phyloP scores from a whole-genome alignment of 768 basidiomycete genomes.

The Russula emetica region DNA sequence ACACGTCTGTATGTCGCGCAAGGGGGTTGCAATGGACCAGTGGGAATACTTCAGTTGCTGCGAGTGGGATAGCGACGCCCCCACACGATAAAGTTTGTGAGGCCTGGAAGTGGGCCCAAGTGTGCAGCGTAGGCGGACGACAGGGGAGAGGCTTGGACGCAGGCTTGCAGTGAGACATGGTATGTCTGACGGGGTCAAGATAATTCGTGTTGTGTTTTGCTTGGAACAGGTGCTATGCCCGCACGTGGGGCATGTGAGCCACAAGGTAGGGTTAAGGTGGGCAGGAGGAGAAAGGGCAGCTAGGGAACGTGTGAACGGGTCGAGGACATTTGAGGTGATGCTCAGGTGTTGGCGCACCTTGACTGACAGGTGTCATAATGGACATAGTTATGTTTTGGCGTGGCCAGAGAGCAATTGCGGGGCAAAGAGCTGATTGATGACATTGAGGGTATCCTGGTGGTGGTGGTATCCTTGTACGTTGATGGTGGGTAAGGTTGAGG shows the following conservation, averaged over 20 bases:
- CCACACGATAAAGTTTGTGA: not conserved
- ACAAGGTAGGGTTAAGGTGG: not conserved
- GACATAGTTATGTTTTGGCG: not conserved
- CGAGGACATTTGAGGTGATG: not conserved
- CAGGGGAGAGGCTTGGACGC: not conserved
- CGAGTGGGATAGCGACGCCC: not conserved
- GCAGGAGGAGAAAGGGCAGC: conserved; percentile 2
- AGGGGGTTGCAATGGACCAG: not conserved
- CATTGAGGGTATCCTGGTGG: conserved; percentile 19
- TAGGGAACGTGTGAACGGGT: not conserved
- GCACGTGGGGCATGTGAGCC: not conserved
- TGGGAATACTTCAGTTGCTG: not conserved
- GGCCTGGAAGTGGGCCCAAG: not conserved
- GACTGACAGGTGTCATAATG: not conserved
- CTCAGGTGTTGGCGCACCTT: not conserved
- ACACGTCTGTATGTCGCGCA: not conserved
- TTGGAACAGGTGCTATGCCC: not conserved
- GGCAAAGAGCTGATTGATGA: not conserved
- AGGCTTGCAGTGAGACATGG: not conserved
- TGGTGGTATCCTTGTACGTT: not conserved
- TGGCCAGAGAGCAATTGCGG: not conserved
- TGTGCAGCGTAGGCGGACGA: not conserved
- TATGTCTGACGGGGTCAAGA: not conserved
- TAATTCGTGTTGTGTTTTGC: not conserved
- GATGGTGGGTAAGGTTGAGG: not conserved